Conservation (phyloP, 208 protist genomes). For the Leishmania amazonensis region DNA sequence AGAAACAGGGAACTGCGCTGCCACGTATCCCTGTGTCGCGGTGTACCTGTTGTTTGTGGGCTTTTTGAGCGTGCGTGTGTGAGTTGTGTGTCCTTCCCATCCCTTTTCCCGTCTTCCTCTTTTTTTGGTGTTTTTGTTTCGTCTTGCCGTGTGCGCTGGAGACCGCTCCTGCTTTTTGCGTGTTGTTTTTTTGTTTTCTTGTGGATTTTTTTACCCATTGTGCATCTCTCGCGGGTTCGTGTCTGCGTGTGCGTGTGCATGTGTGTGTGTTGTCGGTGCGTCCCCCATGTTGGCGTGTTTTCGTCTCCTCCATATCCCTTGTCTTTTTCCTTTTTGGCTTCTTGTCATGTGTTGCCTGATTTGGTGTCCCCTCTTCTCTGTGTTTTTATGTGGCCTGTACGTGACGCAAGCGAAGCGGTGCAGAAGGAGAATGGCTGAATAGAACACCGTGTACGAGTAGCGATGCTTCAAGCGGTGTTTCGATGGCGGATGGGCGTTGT, state of each 20-base stretch:
- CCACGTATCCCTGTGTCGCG: background rate
- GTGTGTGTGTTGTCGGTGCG: background rate
- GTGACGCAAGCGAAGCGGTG: background rate
- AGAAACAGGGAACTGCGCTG: background rate
- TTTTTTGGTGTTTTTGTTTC: background rate
- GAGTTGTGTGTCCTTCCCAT: background rate
- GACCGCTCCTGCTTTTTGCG: conserved; percentile 1
- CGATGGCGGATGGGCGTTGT: background rate
- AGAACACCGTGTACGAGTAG: background rate
- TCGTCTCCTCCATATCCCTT: background rate
- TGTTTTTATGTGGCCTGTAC: background rate
- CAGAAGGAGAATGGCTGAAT: background rate
- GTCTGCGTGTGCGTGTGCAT: conserved; percentile 9
- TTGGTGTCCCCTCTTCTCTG: background rate
- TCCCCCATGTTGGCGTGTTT: background rate
- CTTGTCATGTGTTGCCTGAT: background rate
- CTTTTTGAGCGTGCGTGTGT: background rate
- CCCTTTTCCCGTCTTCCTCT: background rate
- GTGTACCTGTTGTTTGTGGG: conserved; percentile 7
- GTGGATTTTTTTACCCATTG: background rate
- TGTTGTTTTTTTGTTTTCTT: conserved; percentile 8
- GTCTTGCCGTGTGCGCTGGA: background rate
- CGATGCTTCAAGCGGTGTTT: background rate
- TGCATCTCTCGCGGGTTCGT: background rate
- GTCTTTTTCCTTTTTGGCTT: background rate